phyloP scores from a whole-genome alignment of 768 basidiomycete species.

The Favolaschia claudopus region DNA sequence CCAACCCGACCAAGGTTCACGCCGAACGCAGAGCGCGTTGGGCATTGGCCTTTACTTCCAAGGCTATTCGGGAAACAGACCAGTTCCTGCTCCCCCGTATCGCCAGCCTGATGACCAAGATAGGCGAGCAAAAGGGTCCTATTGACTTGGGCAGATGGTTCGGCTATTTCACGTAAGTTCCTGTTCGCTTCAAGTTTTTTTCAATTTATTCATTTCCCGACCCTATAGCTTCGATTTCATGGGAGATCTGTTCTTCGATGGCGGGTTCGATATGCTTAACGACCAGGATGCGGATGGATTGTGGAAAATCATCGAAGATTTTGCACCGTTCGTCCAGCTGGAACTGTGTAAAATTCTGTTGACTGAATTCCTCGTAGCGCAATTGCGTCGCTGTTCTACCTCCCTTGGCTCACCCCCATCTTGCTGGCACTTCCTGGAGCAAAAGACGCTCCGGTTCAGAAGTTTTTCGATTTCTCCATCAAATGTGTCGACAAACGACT shows the following conservation, averaged over 20 bases:
- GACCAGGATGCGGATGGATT: not conserved
- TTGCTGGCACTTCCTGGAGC: not conserved
- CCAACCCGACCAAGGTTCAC: constrained; percentile 8
- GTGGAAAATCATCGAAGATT: constrained; percentile 1
- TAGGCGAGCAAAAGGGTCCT: not conserved
- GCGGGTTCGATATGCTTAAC: constrained; percentile 5
- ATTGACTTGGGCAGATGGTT: constrained; percentile 5
- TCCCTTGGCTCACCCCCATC: constrained; percentile 3
- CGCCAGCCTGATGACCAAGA: not conserved
- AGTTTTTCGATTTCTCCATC: not conserved
- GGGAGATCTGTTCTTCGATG: constrained; percentile 5
- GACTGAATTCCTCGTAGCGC: not conserved
- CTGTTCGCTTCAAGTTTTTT: not conserved
- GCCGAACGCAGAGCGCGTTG: constrained; percentile 2
- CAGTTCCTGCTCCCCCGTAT: constrained; percentile 4
- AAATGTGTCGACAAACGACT: not conserved
- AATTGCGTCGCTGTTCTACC: not conserved
- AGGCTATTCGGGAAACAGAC: constrained; percentile 6
- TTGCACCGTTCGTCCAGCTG: constrained; percentile 1
- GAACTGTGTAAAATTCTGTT: not conserved
- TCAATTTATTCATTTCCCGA: not conserved
- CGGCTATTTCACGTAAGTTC: constrained; percentile 1
- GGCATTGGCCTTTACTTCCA: constrained; percentile 9
- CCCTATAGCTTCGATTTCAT: not conserved
- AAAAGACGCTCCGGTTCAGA: not conserved